phyloP scores from a whole-genome alignment of 176 grass and related monocot genomes.

The Bonia amplexicaulis region DNA sequence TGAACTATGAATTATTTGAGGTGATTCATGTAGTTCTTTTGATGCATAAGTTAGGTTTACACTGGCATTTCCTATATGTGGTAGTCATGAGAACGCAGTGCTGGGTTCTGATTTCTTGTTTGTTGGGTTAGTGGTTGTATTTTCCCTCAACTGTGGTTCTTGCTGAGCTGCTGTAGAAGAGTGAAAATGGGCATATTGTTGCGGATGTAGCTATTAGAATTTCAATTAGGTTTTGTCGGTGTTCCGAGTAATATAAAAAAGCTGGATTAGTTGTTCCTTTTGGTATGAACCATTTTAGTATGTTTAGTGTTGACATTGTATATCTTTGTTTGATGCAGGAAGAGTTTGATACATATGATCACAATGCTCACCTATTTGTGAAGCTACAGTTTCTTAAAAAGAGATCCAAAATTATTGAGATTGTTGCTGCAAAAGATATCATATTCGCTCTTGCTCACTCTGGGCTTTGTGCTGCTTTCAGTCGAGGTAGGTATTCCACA shows the following conservation, averaged over 20 bases:
- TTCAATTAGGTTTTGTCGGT: neutral
- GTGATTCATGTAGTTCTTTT: slow-evolving; percentile 4
- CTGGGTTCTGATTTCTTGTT: neutral
- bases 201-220: neutral
- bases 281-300: neutral
- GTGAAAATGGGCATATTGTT: neutral
- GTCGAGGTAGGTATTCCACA: slow-evolving; percentile 51
- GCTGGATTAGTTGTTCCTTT: neutral
- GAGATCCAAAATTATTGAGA: slow-evolving; percentile 95
- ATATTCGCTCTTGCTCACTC: slow-evolving; percentile 98
- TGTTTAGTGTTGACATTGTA: neutral
- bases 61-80: neutral
- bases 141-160: neutral
- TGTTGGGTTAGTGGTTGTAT: neutral
- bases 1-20: neutral
- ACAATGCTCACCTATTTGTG: slow-evolving; percentile 79
- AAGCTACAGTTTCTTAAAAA: slow-evolving; percentile 92
- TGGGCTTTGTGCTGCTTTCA: slow-evolving; percentile 93
- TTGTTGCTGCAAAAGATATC: slow-evolving; percentile 93
- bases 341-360: slow-evolving; percentile 94
- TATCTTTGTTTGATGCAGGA: slow-evolving; percentile 48
- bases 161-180: neutral
- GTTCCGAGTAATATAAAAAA: neutral
- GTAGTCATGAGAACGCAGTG: neutral
- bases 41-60: neutral